Base-by-base conservation (phyloP, 129 eudicot species). In the Centella asiatica region DNA sequence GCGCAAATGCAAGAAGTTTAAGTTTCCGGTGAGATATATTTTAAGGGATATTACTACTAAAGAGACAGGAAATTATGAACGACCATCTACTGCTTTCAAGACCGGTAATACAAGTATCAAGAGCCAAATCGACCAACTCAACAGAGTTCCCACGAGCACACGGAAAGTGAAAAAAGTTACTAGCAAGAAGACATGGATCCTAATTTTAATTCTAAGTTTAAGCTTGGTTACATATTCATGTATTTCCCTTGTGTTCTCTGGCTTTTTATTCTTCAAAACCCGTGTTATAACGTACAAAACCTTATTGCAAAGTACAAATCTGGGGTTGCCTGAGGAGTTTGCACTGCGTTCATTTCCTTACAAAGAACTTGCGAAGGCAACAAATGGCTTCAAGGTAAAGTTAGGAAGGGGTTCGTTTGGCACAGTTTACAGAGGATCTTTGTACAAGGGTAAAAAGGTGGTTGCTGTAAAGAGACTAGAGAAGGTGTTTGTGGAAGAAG, bases 401-500 rank as follows among this genome's bases (percentile, higher is more conserved):
- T 28, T 81, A 4, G 87, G 87, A 11, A 73, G 66, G 22, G 87
- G 87, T 10, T 74, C 77, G 9, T 81, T 77, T 6, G 83, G 87
- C 1, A 74, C 69, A 1, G 83, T 81, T 39, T 77, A 77, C 34
- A 74, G 74, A 71, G 87, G 87, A 4, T 24, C 34, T 10, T 22
- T 81, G 7, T 8, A 48, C 68, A 70, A 72, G 27, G 79, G 79
- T 10, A 68, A 25, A 28, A 72, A 58, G 37, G 23, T 40, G 1
- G 74, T 78, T 19, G 89, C 89, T n/a, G 84, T 82, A 64, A 81
- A 81, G 77, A 76, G 74, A 56, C 66, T 66, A 5, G 66, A 78
- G 80, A 69, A 60, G 74, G 20, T 76, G 47, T 49, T 76, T n/a
- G n/a, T n/a, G 62, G 71, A 73, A 50, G 65, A 81, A 25, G 72